Base-by-base conservation (phyloP, 2,329 filamentous ascomycete genomes). In the Penicillium capsulatum region DNA sequence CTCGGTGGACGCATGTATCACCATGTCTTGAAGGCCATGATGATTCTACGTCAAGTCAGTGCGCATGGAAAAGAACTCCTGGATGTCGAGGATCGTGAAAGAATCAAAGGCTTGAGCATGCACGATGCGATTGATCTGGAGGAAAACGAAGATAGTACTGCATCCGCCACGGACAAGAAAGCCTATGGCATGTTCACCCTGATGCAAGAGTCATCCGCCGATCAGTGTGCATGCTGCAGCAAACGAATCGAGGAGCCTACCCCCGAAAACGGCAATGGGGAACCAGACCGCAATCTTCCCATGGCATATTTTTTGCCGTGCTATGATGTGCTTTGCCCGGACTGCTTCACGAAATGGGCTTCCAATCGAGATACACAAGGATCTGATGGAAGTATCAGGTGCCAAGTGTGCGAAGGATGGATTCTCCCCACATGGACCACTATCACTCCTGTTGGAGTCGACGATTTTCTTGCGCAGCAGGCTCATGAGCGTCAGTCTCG, bases 1-100 rank as follows among this genome's bases (percentile, higher is more conserved):
- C 73, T 92, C 35, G 85, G 84, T 28, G 91, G 90, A 29, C 87
- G 84, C 51, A 84, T 86, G n/a, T 96, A 95, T 58, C 90, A 92
- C 32, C 87, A 95, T 54, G 92, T 98, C 32, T 69, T 98, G 45
- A 90, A 92, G 50, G 86, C 88, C 3, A 95, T 98, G 57, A 76
- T 94, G 50, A 84, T 91, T 19, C 77, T 98, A 13, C 86, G 92
- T 7, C 75, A 94, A 28, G 84, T 97, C 36, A 96, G 90, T 59
- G 92, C 90, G 1, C 91, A 96, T 60, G 92, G 92, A n/a, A 85
- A 84, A 49, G 91, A 97, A 44, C 76, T 98, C 6, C 75, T 98
- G 2, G 86, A 82, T 40, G 81, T 90, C 24, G 84, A 91, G 14
- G 91, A 97, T 55, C 70, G 94, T 31, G 81, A 84, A 50, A 74